phyloP scores from a whole-genome alignment of 73 alveolate genomes.

The Stentor roeselii region DNA sequence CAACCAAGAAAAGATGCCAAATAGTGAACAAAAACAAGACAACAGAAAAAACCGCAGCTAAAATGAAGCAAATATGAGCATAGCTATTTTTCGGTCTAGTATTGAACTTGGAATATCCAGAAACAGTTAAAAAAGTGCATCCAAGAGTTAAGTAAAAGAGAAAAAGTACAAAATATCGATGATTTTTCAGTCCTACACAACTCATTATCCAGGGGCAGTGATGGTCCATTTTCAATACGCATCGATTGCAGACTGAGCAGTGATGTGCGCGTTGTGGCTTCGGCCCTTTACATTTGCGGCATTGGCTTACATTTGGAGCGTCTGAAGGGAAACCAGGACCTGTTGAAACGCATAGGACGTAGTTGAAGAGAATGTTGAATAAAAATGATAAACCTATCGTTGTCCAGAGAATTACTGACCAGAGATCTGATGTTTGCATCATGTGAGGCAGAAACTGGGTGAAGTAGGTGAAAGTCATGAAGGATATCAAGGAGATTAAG shows the following conservation, averaged over 20 bases:
- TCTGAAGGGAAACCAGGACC: conserved; percentile 22
- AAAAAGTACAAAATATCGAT: conserved; percentile 16
- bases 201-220: conserved; percentile 16
- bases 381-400: background rate
- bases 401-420: background rate
- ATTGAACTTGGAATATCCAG: background rate
- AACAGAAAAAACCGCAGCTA: conserved; percentile 17
- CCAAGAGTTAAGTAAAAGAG: background rate
- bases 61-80: background rate
- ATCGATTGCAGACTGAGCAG: conserved; percentile 8
- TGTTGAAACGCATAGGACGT: background rate
- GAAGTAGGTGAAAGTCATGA: conserved; percentile 7
- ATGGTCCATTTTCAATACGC: conserved; percentile 16
- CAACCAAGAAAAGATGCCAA: background rate
- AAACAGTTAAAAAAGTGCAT: background rate
- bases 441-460: background rate
- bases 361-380: conserved; percentile 18
- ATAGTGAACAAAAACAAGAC: background rate
- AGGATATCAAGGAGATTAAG: background rate
- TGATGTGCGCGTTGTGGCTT: conserved; percentile 22
- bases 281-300: background rate
- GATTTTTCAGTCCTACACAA: conserved; percentile 15
- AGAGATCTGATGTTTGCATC: background rate
- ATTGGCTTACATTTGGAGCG: background rate
- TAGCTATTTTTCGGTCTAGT: background rate